Conservation (phyloP, 352 stramenopile species). For the Pythium apleroticum region DNA sequence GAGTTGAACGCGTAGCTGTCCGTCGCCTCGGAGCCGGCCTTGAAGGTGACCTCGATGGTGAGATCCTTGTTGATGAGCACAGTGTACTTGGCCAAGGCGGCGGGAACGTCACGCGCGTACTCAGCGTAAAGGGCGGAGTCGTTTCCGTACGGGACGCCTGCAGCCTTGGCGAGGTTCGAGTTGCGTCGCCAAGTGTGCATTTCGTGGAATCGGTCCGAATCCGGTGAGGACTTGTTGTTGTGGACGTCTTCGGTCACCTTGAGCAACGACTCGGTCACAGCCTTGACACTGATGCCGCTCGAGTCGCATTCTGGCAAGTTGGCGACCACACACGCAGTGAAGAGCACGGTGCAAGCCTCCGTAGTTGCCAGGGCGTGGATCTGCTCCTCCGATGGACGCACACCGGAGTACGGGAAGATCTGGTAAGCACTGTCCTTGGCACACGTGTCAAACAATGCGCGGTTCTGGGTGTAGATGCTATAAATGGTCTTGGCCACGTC, state of each 20-base stretch:
- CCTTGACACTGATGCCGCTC: slow-evolving; percentile 44
- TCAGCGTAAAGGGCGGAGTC: slow-evolving; percentile 44
- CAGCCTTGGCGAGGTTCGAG: slow-evolving; percentile 40
- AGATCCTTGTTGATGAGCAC: slow-evolving; percentile 38
- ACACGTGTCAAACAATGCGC: slow-evolving; percentile 50
- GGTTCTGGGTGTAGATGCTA: slow-evolving; percentile 53
- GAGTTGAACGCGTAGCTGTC: slow-evolving; percentile 2
- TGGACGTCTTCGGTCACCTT: slow-evolving; percentile 56
- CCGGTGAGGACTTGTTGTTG: slow-evolving; percentile 29
- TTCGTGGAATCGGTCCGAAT: slow-evolving; percentile 40
- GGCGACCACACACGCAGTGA: slow-evolving; percentile 45
- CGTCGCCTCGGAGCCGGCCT: not conserved
- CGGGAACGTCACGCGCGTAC: slow-evolving; percentile 30
- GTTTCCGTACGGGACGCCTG: slow-evolving; percentile 40
- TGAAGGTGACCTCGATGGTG: slow-evolving; percentile 33
- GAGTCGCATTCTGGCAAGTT: slow-evolving; percentile 51
- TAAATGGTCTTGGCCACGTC: slow-evolving; percentile 15
- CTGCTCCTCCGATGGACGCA: slow-evolving; percentile 38
- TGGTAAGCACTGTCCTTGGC: slow-evolving; percentile 48
- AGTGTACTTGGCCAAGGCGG: slow-evolving; percentile 26
- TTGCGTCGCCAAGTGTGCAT: slow-evolving; percentile 53
- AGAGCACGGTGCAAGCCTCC: slow-evolving; percentile 51
- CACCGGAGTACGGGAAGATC: slow-evolving; percentile 57
- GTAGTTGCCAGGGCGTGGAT: slow-evolving; percentile 44
- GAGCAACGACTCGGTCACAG: slow-evolving; percentile 46